These are phyloP conservation scores for Phaeotremella fagi DNA, from an alignment of 768 basidiomycete species.

Conservation along the genomic window DNA sequence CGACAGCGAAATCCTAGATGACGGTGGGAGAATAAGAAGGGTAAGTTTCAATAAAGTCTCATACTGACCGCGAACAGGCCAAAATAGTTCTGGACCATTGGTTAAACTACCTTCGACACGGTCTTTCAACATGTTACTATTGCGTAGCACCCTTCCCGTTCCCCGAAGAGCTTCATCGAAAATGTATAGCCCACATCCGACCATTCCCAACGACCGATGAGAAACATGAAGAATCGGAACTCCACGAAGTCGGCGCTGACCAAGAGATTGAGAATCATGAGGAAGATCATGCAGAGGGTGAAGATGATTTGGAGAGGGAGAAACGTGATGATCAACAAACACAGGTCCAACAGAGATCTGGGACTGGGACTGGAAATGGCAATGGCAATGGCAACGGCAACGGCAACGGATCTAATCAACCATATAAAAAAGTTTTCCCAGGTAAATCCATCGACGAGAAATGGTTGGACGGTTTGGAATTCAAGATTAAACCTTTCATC, in stretches of 20 bases:
- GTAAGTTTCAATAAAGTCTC: slow-evolving; percentile 36
- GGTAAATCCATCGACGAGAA: slow-evolving; percentile 61
- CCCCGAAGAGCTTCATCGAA: slow-evolving; percentile 88
- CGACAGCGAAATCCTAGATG: slow-evolving; percentile 54
- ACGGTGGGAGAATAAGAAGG: slow-evolving; percentile 21
- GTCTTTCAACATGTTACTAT: slow-evolving; percentile 70
- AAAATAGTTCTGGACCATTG: slow-evolving; percentile 84
- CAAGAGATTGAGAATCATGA: slow-evolving; percentile 50
- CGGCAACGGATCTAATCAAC: too few species aligned
- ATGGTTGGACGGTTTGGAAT: slow-evolving; percentile 85
- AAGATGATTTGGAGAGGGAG: slow-evolving; percentile 26
- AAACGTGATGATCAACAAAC: slow-evolving; percentile 7
- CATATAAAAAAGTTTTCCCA: slow-evolving; percentile 7
- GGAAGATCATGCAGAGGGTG: slow-evolving; percentile 10
- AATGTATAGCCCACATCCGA: slow-evolving; percentile 87
- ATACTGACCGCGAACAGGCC: slow-evolving; percentile 61
- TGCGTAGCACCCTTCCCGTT: slow-evolving; percentile 89
- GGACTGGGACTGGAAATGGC: too few species aligned
- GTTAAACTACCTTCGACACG: slow-evolving; percentile 85
- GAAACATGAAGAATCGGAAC: slow-evolving; percentile 23
- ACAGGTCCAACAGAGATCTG: too few species aligned
- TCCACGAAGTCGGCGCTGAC: slow-evolving; percentile 10
- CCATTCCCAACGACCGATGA: slow-evolving; percentile 48
- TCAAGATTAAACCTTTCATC: slow-evolving; percentile 74
- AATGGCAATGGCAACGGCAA: too few species aligned